Percentiles rank a stretch among this genome's conserved stretches.
These are phyloP conservation scores for Colletotrichum tropicale DNA, from an alignment of 2,329 filamentous ascomycete genomes.

Conservation along the genomic window DNA sequence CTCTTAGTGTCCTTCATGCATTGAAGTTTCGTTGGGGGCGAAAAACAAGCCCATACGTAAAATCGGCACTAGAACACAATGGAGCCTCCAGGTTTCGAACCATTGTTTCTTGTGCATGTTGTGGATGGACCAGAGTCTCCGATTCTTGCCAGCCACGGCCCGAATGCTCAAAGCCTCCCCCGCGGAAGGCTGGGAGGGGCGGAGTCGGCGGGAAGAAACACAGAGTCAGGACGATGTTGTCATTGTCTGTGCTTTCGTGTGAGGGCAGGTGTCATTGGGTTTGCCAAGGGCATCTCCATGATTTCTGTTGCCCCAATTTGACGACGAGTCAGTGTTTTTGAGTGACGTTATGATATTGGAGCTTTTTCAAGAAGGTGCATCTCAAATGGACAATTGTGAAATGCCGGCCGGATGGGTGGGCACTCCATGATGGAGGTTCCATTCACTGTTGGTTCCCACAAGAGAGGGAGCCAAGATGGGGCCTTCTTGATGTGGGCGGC, in stretches of 20 bases:
- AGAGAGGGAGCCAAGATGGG: not conserved
- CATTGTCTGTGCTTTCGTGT: not conserved
- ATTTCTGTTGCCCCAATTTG: not conserved
- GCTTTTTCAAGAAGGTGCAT: not conserved
- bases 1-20: not conserved
- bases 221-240: not conserved
- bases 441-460: not conserved
- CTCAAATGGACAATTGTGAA: not conserved
- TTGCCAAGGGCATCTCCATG: not conserved
- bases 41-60: not conserved
- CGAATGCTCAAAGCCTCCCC: not conserved
- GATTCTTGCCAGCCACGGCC: not conserved
- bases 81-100: not conserved
- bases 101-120: not conserved
- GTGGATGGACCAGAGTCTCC: not conserved
- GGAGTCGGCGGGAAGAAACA: not conserved
- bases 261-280: not conserved
- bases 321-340: not conserved
- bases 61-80: not conserved
- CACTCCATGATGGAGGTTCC: not conserved
- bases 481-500: not conserved
- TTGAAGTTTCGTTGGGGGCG: not conserved
- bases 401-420: not conserved
- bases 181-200: not conserved
- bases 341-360: not conserved